These are phyloP conservation scores for Pyronema omphalodes DNA, from an alignment of 495 filamentous ascomycete species.

Conservation along the genomic window DNA sequence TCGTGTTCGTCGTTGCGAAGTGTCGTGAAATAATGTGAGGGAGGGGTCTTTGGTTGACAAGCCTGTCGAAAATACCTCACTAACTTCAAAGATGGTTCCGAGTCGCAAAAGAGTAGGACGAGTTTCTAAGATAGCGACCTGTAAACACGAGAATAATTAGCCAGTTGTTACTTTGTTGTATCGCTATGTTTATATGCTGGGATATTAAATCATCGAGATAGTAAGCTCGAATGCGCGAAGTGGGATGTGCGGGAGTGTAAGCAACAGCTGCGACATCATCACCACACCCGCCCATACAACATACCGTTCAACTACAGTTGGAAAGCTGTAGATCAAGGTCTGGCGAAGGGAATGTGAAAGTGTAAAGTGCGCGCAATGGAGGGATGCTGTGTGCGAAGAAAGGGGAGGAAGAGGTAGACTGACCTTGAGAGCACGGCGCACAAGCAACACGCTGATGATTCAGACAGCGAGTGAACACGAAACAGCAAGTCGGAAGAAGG, in stretches of 20 bases:
- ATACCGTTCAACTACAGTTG: not conserved
- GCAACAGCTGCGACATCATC: not conserved
- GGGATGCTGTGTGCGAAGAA: not conserved
- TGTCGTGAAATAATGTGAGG: not conserved
- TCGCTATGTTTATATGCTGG: not conserved
- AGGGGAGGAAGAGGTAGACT: not conserved
- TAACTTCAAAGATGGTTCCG: not conserved
- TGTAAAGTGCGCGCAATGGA: not conserved
- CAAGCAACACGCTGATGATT: not conserved
- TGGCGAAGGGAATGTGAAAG: not conserved
- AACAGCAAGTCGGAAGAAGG: conserved; percentile 23
- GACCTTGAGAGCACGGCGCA: not conserved
- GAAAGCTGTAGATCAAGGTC: not conserved
- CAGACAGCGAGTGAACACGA: not conserved
- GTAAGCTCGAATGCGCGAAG: not conserved
- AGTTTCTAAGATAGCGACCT: not conserved
- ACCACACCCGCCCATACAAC: not conserved
- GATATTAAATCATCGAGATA: not conserved
- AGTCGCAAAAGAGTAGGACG: not conserved
- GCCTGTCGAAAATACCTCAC: conserved; percentile 3
- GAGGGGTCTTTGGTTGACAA: conserved; percentile 1
- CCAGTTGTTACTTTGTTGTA: not conserved
- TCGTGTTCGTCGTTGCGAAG: no score
- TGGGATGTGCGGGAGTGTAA: not conserved
- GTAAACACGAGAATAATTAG: not conserved